phyloP scores from a whole-genome alignment of 2,329 filamentous ascomycete genomes.

The Amesomyces nigricolor region DNA sequence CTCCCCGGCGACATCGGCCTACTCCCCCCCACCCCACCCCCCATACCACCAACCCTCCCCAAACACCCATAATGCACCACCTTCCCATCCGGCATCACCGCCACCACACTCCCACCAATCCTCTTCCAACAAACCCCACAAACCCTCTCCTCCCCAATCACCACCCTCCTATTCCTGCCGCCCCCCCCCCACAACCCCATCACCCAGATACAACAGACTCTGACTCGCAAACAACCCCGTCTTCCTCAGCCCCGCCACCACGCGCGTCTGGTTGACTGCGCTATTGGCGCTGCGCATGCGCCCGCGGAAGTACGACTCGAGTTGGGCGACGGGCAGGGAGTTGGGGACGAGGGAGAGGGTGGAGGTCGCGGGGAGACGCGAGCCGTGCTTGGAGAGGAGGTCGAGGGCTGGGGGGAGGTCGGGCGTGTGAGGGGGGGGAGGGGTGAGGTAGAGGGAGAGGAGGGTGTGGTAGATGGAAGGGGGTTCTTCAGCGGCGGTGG shows the following conservation, averaged over 20 bases:
- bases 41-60: constrained; percentile 36
- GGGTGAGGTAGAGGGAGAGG: constrained; percentile 81
- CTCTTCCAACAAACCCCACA: constrained; percentile 92
- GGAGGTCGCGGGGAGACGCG: constrained; percentile 79
- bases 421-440: constrained; percentile 60
- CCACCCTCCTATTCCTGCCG: constrained; percentile 60
- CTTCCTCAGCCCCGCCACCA: constrained; percentile 70
- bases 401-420: constrained; percentile 75
- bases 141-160: constrained; percentile 80
- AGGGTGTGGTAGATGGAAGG: constrained; percentile 89
- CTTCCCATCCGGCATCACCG: constrained; percentile 76
- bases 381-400: constrained; percentile 86
- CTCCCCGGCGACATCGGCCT: constrained; percentile 4
- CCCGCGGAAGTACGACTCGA: constrained; percentile 87
- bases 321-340: constrained; percentile 66
- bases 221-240: constrained; percentile 76
- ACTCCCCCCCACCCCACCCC: constrained; percentile 26
- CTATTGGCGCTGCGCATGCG: constrained; percentile 83
- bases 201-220: constrained; percentile 66
- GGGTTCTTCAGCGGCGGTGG: constrained; percentile 42
- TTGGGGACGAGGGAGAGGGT: constrained; percentile 83
- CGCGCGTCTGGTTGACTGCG: constrained; percentile 70
- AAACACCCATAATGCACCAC: constrained; percentile 81
- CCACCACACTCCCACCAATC: constrained; percentile 83
- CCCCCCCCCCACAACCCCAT: constrained; percentile 46